Evolutionary conservation across 2,329 filamentous ascomycete genomes (phyloP).

Genomic region (Furcasterigmium furcatum): DNA sequence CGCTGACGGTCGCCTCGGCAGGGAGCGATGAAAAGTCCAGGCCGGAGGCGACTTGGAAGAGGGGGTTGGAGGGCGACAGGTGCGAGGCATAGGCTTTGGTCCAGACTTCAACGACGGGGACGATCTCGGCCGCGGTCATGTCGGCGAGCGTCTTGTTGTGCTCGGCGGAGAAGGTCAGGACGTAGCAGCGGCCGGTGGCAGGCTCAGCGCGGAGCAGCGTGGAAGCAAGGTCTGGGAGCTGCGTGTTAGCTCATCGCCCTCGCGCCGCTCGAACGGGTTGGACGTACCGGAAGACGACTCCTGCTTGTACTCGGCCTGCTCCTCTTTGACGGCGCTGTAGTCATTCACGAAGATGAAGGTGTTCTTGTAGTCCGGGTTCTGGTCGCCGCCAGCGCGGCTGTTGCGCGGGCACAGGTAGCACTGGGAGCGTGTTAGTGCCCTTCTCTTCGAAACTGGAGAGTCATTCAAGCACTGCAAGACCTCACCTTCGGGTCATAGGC

Average conservation of each 20-base stretch:
- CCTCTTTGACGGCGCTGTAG: constrained; percentile 93
- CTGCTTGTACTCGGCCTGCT: constrained; percentile 73
- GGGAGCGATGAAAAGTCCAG: constrained; percentile 35
- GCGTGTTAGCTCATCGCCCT: too few relatives aligned
- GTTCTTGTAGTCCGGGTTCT: constrained; percentile 79
- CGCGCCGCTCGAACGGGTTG: neutral
- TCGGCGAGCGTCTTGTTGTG: constrained; percentile 94
- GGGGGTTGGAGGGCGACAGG: constrained; percentile 67
- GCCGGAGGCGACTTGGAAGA: constrained; percentile 38
- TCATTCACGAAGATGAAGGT: constrained; percentile 97
- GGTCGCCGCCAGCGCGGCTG: constrained; percentile 78
- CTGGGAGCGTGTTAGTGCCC: constrained; percentile 32
- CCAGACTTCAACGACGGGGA: constrained; percentile 87
- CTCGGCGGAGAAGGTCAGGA: constrained; percentile 87
- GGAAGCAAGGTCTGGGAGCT: constrained; percentile 68
- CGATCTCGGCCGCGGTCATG: constrained; percentile 71
- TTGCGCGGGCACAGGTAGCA: constrained; percentile 97
- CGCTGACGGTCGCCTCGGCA: constrained; percentile 32
- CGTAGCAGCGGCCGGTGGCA: constrained; percentile 94
- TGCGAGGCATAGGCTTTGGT: constrained; percentile 84
- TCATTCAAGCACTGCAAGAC: constrained; percentile 15
- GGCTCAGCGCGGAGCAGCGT: constrained; percentile 78
- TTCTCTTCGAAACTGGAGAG: neutral
- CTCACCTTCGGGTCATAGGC: constrained; percentile 72
- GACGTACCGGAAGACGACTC: constrained; percentile 15